Base-by-base conservation (phyloP, 2,329 filamentous ascomycete genomes). In the Trichoderma cornu-damae region DNA sequence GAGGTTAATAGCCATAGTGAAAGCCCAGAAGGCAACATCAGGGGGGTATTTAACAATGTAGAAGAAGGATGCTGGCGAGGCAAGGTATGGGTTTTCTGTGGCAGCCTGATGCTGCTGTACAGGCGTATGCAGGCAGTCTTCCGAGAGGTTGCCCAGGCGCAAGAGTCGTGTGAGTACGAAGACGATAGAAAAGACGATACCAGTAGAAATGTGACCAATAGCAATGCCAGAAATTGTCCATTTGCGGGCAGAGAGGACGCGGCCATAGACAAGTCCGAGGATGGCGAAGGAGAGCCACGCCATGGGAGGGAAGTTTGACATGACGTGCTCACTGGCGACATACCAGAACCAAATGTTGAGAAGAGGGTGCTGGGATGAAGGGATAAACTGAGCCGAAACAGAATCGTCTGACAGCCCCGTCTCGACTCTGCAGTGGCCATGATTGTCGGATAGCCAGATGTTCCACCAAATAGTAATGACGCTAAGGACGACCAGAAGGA, bases 21-120 rank as follows among this genome's bases (percentile, higher is more conserved):
- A 73, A 3, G 73, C 66, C 69, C 73, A 75, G 59, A 75, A 78
- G 3, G 75, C 74, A 3, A 78, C 67, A 59, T 78, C 76, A 4
- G 76, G 76, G 0, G 76, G 75, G 47, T 77, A 77, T 63, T 78
- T 78, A 61, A 72, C 64, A 42, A 77, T 62, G 67, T 77, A 78
- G 64, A 78, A 75, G 66, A 78, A 78, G 5, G 75, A 71, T 24
- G 65, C 63, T 1, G 65, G 62, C 0, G 75, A 77, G 4, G 63
- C 68, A 14, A 78, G 69, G 44, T 77, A 78, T 2, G 69, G 74
- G 60, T 78, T 77, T 11, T 48, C 55, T 3, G 61, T 56, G 0
- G 70, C 67, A 16, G 66, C 63, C 9, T 54, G 57, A 8, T 57
- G 49, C 7, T 59, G 50, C 18, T 77, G 72, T 20, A 72, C 74